Base-by-base conservation (phyloP, 2,329 filamentous ascomycete genomes). In the Endothia cerciana region DNA sequence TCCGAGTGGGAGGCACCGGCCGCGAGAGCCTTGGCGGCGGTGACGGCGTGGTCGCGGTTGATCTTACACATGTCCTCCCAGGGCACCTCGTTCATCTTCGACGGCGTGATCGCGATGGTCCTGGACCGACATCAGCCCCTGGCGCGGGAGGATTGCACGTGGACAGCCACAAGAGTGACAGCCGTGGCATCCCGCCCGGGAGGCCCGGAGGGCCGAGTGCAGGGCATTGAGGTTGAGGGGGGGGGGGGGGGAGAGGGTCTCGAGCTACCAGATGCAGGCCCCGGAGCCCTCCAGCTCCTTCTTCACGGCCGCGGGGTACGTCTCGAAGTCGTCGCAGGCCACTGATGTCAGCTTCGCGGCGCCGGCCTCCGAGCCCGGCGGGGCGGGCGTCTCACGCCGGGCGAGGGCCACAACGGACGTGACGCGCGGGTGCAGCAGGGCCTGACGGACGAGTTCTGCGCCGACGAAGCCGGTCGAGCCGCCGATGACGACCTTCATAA, bases 401-500 rank as follows among this genome's bases (percentile, higher is more conserved):
- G 74, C 76, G 15, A 83, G 69, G 2, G 78, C 80, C 10, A 83
- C 70, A 30, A 84, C 71, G 15, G 77, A 76, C 0, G 77, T 78
- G 63, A 83, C 73, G 7, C 72, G 67, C 0, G 75, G 74, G 43
- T 72, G 71, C 6, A 68, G 71, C 8, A 83, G 71, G 33, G 77
- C 77, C 62, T 82, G 80, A 10, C 79, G 79, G 51, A 83, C 68
- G 30, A 83, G 65, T 63, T 83, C 81, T 41, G 70, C 75, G 36
- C 73, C 81, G 3, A 83, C 73, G 47, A 77, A 80, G 61, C 81
- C 80, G 0, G 77, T 80, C 6, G 78, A 76, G 3, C 81, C 81
- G 6, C 76, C 72, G 19, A 82, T 71, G 28, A 82, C 75, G 55
- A 82, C 70, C 65, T 82, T 82, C 80, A 82, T 82, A 51, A 45